Conservation (phyloP, 176 grass and related monocot genomes). For the Eragrostis curvula region DNA sequence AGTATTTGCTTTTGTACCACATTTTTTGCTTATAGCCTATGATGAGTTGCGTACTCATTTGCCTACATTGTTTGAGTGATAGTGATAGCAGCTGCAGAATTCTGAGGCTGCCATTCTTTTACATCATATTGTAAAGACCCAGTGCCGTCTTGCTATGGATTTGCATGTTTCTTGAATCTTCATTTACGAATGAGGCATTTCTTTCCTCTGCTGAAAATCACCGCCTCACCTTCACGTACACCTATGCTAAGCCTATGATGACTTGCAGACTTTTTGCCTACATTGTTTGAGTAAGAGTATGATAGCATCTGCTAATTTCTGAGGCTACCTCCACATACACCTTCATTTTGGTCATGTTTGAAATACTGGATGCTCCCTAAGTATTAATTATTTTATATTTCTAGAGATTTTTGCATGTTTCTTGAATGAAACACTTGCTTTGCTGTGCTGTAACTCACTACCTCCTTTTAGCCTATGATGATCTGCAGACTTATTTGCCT, state of each 20-base stretch:
- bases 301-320: slow-evolving; percentile 29
- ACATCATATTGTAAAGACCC: background rate
- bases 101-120: slow-evolving; percentile 22
- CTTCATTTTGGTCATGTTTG: background rate
- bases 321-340: slow-evolving; percentile 1
- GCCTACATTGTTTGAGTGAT: slow-evolving; percentile 53
- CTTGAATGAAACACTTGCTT: background rate
- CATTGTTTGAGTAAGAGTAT: background rate
- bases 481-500: slow-evolving; percentile 50
- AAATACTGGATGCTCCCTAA: background rate
- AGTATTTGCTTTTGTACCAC: background rate
- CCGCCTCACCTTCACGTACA: background rate
- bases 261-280: slow-evolving; percentile 28
- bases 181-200: slow-evolving; percentile 1
- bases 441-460: background rate
- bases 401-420: too few species aligned
- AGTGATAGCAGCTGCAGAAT: slow-evolving; percentile 36
- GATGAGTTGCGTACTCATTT: slow-evolving; percentile 52
- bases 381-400: background rate
- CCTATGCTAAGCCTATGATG: slow-evolving; percentile 15
- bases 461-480: slow-evolving; percentile 36
- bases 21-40: slow-evolving; percentile 12
- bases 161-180: background rate
- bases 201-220: background rate
- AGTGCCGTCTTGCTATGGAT: too few species aligned